These are phyloP conservation scores for Backusella parvicylindrica DNA, from an alignment of 192 early-diverging fungal genomes.

Conservation along the genomic window DNA sequence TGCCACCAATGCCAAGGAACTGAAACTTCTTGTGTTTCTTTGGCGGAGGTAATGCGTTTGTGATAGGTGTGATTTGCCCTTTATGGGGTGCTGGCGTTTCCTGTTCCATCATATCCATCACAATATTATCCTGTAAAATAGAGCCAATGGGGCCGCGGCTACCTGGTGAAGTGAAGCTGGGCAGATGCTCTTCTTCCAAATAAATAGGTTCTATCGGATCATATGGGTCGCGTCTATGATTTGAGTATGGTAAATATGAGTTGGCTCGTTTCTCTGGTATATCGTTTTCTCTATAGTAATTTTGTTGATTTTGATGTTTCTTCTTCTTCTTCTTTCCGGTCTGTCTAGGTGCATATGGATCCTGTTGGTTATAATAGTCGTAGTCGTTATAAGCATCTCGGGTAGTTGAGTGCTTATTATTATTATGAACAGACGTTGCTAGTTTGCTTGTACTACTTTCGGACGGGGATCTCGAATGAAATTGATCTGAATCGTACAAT, in stretches of 20 bases:
- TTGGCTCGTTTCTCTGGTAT: slow-evolving; percentile 2
- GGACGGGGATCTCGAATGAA: slow-evolving; percentile 21
- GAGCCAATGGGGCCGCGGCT: slow-evolving; percentile 18
- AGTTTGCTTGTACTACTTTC: slow-evolving; percentile 23
- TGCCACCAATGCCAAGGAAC: neutral
- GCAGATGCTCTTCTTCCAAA: slow-evolving; percentile 20
- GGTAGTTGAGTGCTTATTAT: neutral
- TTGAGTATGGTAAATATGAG: slow-evolving; percentile 26
- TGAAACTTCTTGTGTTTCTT: neutral
- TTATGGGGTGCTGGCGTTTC: neutral
- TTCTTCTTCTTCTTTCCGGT: neutral
- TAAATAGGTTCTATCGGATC: slow-evolving; percentile 10
- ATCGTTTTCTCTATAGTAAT: neutral
- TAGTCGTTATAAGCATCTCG: neutral
- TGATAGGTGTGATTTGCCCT: neutral
- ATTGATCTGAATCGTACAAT: slow-evolving; percentile 5
- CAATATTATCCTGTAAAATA: slow-evolving; percentile 25
- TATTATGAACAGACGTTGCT: neutral
- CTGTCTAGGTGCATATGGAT: slow-evolving; percentile 20
- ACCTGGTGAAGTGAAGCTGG: slow-evolving; percentile 14
- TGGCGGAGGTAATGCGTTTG: neutral
- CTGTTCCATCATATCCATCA: slow-evolving; percentile 23
- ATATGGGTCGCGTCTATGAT: slow-evolving; percentile 25
- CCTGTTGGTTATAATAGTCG: slow-evolving; percentile 11
- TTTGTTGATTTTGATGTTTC: neutral